Evolutionary conservation across 2,329 filamentous ascomycete species (phyloP).

Genomic region (Iodosphaeria phyllophila): DNA sequence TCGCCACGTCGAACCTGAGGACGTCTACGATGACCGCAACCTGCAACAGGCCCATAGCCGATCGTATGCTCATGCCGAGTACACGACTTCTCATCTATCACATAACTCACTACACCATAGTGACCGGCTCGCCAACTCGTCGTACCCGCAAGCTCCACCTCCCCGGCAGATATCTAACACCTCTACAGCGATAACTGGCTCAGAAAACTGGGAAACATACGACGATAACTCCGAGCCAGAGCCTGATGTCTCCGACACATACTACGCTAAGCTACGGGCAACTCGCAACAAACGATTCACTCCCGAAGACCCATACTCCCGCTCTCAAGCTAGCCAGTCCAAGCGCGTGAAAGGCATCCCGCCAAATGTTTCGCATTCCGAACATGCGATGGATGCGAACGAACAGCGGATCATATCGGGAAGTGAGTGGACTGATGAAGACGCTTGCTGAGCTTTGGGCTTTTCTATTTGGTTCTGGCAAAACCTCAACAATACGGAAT

Average conservation of each 20-base stretch:
- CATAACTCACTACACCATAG: conserved; percentile 17
- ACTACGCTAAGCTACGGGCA: conserved; percentile 61
- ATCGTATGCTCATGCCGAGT: no score
- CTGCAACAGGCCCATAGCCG: conserved; percentile 24
- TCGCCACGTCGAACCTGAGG: conserved; percentile 51
- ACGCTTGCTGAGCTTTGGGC: conserved; percentile 36
- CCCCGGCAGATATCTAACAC: conserved; percentile 54
- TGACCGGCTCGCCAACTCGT: conserved; percentile 14
- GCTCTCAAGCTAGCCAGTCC: conserved; percentile 21
- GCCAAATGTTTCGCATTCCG: conserved; percentile 23
- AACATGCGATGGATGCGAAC: conserved; percentile 32
- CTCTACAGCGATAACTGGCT: conserved; percentile 46
- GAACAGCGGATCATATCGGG: conserved; percentile 44
- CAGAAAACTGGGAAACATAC: conserved; percentile 96
- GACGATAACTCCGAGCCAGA: conserved; percentile 68
- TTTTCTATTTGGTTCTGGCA: no score
- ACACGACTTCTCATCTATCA: conserved; percentile 1
- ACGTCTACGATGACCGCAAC: conserved; percentile 60
- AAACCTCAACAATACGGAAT: no score
- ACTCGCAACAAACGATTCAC: conserved; percentile 45
- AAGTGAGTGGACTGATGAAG: conserved; percentile 50
- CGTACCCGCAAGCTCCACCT: conserved; percentile 22
- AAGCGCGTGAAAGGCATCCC: conserved; percentile 38
- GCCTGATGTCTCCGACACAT: conserved; percentile 56
- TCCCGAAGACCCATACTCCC: conserved; percentile 24